These are phyloP conservation scores for Lanmaoa pseudosensibilis DNA, from an alignment of 768 basidiomycete species.

Conservation along the genomic window DNA sequence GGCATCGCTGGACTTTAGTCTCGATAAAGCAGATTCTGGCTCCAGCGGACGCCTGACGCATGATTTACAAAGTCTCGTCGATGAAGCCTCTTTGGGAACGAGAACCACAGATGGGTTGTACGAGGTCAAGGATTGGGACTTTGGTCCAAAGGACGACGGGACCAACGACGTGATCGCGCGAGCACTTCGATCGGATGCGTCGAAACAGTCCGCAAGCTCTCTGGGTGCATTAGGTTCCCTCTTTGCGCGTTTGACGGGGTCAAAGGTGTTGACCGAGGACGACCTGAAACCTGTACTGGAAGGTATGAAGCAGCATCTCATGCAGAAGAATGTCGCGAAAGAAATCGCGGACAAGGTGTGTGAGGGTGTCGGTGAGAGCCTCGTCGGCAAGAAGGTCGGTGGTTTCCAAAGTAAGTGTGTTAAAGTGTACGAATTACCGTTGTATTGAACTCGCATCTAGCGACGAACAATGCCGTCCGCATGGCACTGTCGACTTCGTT, in stretches of 20 bases:
- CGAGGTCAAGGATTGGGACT: constrained; percentile 85
- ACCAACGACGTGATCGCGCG: constrained; percentile 57
- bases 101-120: constrained; percentile 72
- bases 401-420: constrained; percentile 76
- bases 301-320: constrained; percentile 96
- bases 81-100: constrained; percentile 73
- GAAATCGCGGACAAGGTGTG: constrained; percentile 95
- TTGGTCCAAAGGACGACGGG: constrained; percentile 44
- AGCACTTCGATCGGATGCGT: constrained; percentile 49
- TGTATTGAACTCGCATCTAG: constrained; percentile 40
- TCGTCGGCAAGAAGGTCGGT: constrained; percentile 89
- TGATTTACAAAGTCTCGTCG: constrained; percentile 64
- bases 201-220: constrained; percentile 42
- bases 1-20: constrained; percentile 88
- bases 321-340: constrained; percentile 98
- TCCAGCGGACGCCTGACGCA: constrained; percentile 35
- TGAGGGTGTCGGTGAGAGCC: constrained; percentile 85
- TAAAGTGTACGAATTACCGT: not conserved
- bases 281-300: constrained; percentile 88
- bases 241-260: constrained; percentile 83
- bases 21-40: constrained; percentile 47
- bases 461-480: constrained; percentile 82
- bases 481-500: constrained; percentile 80
- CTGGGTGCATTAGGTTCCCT: constrained; percentile 71
- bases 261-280: constrained; percentile 74